Percentiles rank a stretch among this genome's conserved stretches.
Conservation (phyloP, 2,329 filamentous ascomycete species). For the Claviceps digitariae region DNA sequence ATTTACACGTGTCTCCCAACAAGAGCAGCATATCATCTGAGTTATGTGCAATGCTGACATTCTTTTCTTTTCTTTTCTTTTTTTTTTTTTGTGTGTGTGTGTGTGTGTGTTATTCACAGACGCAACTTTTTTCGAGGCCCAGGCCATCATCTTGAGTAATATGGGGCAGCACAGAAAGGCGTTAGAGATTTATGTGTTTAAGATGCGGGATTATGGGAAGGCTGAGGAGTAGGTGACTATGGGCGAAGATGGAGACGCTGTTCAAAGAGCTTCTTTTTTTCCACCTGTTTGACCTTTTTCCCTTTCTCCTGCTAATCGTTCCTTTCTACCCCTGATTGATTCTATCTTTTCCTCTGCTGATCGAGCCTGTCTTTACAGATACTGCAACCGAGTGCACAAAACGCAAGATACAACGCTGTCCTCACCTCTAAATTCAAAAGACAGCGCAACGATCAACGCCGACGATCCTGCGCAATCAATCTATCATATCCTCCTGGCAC, state of each 20-base stretch:
- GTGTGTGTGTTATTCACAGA: too few relatives aligned
- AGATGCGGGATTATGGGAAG: constrained; percentile 72
- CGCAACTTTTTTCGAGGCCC: constrained; percentile 72
- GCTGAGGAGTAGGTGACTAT: constrained; percentile 70
- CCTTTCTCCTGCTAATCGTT: too few relatives aligned
- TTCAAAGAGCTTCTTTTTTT: neutral
- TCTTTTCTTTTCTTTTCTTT: neutral
- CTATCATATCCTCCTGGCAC: constrained; percentile 77
- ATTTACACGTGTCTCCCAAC: constrained; percentile 1
- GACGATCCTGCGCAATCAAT: constrained; percentile 57
- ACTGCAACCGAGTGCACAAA: constrained; percentile 79
- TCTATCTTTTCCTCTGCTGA: constrained; percentile 13
- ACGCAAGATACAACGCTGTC: constrained; percentile 32
- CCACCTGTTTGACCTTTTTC: too few relatives aligned
- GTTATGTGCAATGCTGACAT: constrained; percentile 4
- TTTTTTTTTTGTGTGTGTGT: neutral
- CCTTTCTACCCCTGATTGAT: neutral
- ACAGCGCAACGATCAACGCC: constrained; percentile 20
- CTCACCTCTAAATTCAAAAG: constrained; percentile 20
- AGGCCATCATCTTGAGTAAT: constrained; percentile 81
- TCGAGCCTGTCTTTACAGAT: too few relatives aligned
- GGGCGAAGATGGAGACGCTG: neutral
- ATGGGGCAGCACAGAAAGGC: constrained; percentile 95
- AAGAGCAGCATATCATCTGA: neutral
- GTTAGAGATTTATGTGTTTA: constrained; percentile 95